These are phyloP conservation scores for Streptanthus diversifolius DNA, from an alignment of 345 rosid species.

Conservation along the genomic window DNA sequence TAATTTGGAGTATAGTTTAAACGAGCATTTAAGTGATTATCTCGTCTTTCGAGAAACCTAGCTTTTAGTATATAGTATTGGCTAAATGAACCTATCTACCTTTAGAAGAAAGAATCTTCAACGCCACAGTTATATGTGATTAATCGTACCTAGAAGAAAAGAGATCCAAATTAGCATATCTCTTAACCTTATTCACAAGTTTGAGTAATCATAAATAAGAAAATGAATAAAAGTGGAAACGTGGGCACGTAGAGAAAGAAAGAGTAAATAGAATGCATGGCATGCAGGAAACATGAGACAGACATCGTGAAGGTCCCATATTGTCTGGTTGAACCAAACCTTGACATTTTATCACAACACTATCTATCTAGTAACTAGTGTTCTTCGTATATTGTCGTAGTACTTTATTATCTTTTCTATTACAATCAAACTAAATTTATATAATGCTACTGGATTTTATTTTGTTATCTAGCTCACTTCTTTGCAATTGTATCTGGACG, in stretches of 20 bases:
- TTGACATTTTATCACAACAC: constrained; percentile 30
- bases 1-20: background rate
- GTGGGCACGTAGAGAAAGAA: constrained; percentile 32
- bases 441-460: background rate
- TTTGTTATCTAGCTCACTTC: constrained; percentile 21
- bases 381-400: constrained; percentile 30
- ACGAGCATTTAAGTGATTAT: constrained; percentile 18
- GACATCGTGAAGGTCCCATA: constrained; percentile 38
- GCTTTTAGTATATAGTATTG: background rate
- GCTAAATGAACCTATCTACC: background rate
- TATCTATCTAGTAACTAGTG: constrained; percentile 30
- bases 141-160: background rate
- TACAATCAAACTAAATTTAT: background rate
- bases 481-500: constrained; percentile 26
- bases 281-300: constrained; percentile 42
- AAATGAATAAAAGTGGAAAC: constrained; percentile 23
- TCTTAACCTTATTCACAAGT: background rate
- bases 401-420: constrained; percentile 15
- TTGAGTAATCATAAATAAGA: constrained; percentile 4
- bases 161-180: background rate
- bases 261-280: constrained; percentile 36
- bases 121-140: constrained; percentile 9
- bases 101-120: constrained; percentile 7
- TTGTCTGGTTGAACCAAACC: constrained; percentile 36
- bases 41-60: constrained; percentile 27